Percentiles rank a stretch among this genome's conserved stretches.
Conservation (phyloP, 192 early-diverging fungal species). For the Coemansia reversa region DNA sequence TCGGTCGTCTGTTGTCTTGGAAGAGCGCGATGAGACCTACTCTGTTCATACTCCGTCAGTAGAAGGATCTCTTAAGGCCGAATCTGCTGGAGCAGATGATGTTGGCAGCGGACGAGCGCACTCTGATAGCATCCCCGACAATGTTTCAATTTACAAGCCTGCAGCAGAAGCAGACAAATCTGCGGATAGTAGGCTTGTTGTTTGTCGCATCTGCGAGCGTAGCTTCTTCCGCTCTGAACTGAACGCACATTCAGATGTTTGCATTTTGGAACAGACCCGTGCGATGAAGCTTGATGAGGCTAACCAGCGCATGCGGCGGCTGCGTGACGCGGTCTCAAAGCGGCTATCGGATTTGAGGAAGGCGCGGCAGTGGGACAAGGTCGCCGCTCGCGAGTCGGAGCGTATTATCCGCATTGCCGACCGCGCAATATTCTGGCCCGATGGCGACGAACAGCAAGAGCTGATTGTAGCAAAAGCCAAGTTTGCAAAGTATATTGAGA, state of each 20-base stretch:
- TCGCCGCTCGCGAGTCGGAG: conserved; percentile 35
- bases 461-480: conserved; percentile 50
- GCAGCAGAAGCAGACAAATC: background rate
- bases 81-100: background rate
- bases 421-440: conserved; percentile 46
- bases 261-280: conserved; percentile 70
- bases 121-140: background rate
- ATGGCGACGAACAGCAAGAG: conserved; percentile 50
- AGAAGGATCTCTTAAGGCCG: background rate
- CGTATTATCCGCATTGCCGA: conserved; percentile 46
- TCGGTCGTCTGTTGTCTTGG: conserved; percentile 10
- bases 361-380: conserved; percentile 40
- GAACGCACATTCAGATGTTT: conserved; percentile 77
- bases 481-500: conserved; percentile 51
- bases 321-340: conserved; percentile 57
- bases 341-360: conserved; percentile 49
- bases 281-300: conserved; percentile 64
- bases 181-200: conserved; percentile 48
- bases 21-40: conserved; percentile 5
- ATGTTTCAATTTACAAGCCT: background rate
- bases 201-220: conserved; percentile 89
- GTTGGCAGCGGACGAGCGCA: too few relatives aligned
- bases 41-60: background rate
- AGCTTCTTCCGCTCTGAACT: conserved; percentile 62
- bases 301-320: conserved; percentile 58